Evolutionary conservation across 202 grass and related monocot species (phyloP).

Genomic region (Setaria italica): DNA sequence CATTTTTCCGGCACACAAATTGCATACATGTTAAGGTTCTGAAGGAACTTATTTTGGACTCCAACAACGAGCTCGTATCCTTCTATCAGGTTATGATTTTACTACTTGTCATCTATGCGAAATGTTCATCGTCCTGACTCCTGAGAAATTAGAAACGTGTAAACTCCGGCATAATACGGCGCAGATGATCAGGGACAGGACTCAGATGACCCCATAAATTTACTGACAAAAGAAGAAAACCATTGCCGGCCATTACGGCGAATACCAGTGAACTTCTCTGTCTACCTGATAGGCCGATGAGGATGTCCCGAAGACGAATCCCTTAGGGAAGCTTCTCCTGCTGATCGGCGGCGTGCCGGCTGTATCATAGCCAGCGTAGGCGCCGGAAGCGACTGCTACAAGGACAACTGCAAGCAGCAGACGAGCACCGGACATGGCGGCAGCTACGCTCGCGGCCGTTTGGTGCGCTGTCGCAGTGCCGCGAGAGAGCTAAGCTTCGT

Average conservation of each 20-base stretch:
- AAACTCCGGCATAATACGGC: no score
- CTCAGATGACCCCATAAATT: no score
- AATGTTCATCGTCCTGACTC: no score
- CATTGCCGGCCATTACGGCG: not conserved
- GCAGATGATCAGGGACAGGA: no score
- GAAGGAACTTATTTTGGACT: not conserved
- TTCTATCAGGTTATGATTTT: no score
- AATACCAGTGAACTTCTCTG: not conserved
- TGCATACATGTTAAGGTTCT: not conserved
- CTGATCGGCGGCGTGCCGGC: slow-evolving; percentile 14
- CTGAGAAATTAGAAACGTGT: no score
- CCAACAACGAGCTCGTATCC: no score
- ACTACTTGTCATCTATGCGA: no score
- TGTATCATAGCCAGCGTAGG: not conserved
- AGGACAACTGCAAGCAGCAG: not conserved
- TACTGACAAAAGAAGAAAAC: not conserved
- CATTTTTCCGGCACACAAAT: not conserved
- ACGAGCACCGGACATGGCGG: not conserved
- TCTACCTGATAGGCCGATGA: slow-evolving; percentile 70
- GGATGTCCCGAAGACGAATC: slow-evolving; percentile 78
- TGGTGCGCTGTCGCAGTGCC: no score
- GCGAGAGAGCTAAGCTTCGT: no score
- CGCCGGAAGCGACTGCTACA: not conserved
- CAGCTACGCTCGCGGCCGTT: not conserved
- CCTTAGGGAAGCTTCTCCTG: slow-evolving; percentile 61